Evolutionary conservation across 2,329 filamentous ascomycete genomes (phyloP), one percentile per base, ranked within the genome.

Genomic region (Penicillium verrucosum): DNA sequence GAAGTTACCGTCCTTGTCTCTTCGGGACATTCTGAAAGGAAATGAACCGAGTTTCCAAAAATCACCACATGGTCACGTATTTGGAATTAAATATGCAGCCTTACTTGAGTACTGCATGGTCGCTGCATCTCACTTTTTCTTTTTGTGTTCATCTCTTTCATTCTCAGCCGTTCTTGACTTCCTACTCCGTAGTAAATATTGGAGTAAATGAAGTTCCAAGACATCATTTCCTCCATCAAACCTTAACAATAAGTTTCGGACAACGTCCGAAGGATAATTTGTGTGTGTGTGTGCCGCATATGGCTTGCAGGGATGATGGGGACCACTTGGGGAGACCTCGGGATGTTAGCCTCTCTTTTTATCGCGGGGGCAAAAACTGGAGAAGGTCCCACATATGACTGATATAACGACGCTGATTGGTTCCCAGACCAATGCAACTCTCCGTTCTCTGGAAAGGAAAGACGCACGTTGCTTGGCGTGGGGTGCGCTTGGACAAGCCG

Each of bases 1-100:
- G 48, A 51, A 37, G 25, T 55, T 54, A 58, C 58, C 60, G 56
- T 50, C 43, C 30, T 30, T 16, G n/a, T 9, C 9, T 18, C 14
- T 50, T 30, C 7, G 21, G 30, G 10, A 2, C 7, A 8, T 4
- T 27, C 18, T 16, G 1, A 18, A 11, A 4, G 27, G 21, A 6
- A 18, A 16, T n/a, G 16, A 25, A 1, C 29, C 29, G 43, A 34
- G 18, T n/a, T 4, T 9, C 30, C 30, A 11, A 5, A 8, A 23
- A 12, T 18, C 25, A 32, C n/a, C 47, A 34, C 14, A 14, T 44
- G 40, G 21, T 14, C 38, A 8, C n/a, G 5, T 21, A 38, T 37
- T 38, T 40, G 36, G 8, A 46, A 46, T 27, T 2, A 18, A 29
- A 48, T 36, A 21, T 34, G 18, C 32, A 32, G 50, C 34, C 21